Evolutionary conservation across 2,329 filamentous ascomycete species (phyloP).

Genomic region (Chrysoporthe cubensis): DNA sequence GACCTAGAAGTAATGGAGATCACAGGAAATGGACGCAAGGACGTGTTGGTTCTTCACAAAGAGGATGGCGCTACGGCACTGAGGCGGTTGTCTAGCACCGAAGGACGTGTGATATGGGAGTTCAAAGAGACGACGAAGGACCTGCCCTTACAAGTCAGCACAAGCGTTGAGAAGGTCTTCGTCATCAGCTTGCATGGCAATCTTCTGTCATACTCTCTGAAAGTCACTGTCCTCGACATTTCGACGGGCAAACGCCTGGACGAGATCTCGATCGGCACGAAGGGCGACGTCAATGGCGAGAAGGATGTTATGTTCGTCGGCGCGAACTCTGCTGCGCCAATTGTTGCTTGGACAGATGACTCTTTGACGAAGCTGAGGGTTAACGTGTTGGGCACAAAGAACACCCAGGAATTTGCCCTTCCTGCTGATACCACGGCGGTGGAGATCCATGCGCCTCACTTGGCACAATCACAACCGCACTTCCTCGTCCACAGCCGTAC

Average conservation of each 20-base stretch:
- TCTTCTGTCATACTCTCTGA: conserved; percentile 74
- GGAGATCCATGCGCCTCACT: conserved; percentile 74
- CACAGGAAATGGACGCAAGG: conserved; percentile 65
- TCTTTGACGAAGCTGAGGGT: conserved; percentile 66
- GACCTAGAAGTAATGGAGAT: conserved; percentile 80
- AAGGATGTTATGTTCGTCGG: conserved; percentile 75
- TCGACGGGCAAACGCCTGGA: conserved; percentile 72
- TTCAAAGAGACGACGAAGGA: conserved; percentile 71
- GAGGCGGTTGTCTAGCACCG: conserved; percentile 71
- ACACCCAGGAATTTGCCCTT: conserved; percentile 58
- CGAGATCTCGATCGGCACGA: conserved; percentile 73
- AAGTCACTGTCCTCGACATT: conserved; percentile 74
- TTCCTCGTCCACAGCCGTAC: conserved; percentile 85
- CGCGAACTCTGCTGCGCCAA: conserved; percentile 73
- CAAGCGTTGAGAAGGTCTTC: conserved; percentile 72
- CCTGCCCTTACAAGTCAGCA: conserved; percentile 73
- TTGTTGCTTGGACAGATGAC: conserved; percentile 76
- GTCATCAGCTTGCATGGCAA: conserved; percentile 75
- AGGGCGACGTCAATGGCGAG: conserved; percentile 69
- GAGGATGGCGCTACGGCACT: conserved; percentile 64
- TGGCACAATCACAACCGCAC: conserved; percentile 73
- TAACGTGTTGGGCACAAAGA: conserved; percentile 69
- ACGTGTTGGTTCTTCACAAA: conserved; percentile 71
- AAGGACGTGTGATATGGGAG: conserved; percentile 80
- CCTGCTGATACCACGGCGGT: conserved; percentile 53